Base-by-base conservation (phyloP, 164 flowering plant genomes). In the Tetrastigma voinierianum region DNA sequence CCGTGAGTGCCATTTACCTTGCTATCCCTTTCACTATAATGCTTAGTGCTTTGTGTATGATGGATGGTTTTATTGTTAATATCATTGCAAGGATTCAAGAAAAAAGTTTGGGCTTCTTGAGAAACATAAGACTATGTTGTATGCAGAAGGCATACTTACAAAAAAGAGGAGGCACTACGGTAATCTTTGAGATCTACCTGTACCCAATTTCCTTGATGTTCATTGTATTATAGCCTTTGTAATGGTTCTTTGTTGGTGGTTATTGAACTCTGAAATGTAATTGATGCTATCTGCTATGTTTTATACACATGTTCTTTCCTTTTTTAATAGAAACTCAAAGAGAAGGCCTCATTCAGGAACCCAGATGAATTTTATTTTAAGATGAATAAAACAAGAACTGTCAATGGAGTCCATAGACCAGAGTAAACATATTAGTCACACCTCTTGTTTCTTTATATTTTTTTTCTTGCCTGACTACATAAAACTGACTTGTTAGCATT, bases 341-440 rank as follows among this genome's bases (percentile, higher is more conserved):
- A 91, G 81, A 91, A 88, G 67, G 98, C 97, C 1, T 81, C 90
- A 3, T 83, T 77, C 71, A 83, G 84, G 77, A 93, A 93, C 70
- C 97, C 97, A 2, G 98, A 93, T 82, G 98, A 93, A 66, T 89
- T 93, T 69, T 82, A 90, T 77, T 89, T 89, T 55, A 78, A 78
- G 84, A 93, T 93, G 98, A 76, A 87, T 55, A 83, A 75, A 8
- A 75, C 91, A 7, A 84, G 67, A 74, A 81, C 82, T 14, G 81
- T 82, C 25, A 76, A 78, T 77, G 96, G 98, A 66, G 87, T 90
- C 55, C 98, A 93, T 67, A 78, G 44, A 68, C 80, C 68, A 13
- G 82, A 78, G 98, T 93, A 88, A 79, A n/a, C 57, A 46, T 3
- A 14, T 61, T 20, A 18, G 12, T 18, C 16, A 15, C 62, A 24